phyloP scores from a whole-genome alignment of 1,284 basidiomycete genomes.

The Cystobasidiaceae sp. region DNA sequence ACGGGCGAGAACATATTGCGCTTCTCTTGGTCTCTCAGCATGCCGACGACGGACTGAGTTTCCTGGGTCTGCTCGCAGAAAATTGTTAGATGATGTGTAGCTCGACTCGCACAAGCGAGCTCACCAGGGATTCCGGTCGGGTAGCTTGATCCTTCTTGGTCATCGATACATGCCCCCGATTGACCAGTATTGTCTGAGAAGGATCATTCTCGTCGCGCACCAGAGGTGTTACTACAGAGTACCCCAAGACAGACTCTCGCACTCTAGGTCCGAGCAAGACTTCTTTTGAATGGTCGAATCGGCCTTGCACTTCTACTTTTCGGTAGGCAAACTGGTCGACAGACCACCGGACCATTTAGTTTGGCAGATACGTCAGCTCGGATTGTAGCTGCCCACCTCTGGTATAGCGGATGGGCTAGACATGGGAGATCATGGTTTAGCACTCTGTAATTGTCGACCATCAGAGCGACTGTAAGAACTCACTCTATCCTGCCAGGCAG shows the following conservation, averaged over 20 bases:
- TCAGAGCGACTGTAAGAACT: conserved; percentile 41
- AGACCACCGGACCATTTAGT: neutral
- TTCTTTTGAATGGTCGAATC: conserved; percentile 67
- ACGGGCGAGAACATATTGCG: conserved; percentile 76
- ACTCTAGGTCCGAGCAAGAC: conserved; percentile 83
- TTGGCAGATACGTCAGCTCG: neutral
- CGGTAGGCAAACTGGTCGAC: conserved; percentile 86
- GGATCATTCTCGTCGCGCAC: conserved; percentile 57
- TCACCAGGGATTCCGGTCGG: conserved; percentile 39
- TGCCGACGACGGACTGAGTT: conserved; percentile 52
- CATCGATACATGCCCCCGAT: conserved; percentile 78
- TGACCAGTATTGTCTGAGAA: conserved; percentile 61
- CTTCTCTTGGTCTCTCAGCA: conserved; percentile 59
- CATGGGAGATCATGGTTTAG: neutral
- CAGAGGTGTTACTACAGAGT: conserved; percentile 80
- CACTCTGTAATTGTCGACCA: neutral
- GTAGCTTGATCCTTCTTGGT: conserved; percentile 49
- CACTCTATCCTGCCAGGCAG: conserved; percentile 86
- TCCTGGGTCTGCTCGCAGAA: conserved; percentile 32
- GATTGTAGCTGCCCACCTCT: neutral
- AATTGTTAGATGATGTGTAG: no score
- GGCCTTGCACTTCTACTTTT: conserved; percentile 71
- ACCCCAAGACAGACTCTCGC: conserved; percentile 78
- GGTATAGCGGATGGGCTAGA: conserved; percentile 26
- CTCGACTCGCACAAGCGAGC: no score